Base-by-base conservation (phyloP, 148 eudicot genomes). In the Chenopodium suecicum region DNA sequence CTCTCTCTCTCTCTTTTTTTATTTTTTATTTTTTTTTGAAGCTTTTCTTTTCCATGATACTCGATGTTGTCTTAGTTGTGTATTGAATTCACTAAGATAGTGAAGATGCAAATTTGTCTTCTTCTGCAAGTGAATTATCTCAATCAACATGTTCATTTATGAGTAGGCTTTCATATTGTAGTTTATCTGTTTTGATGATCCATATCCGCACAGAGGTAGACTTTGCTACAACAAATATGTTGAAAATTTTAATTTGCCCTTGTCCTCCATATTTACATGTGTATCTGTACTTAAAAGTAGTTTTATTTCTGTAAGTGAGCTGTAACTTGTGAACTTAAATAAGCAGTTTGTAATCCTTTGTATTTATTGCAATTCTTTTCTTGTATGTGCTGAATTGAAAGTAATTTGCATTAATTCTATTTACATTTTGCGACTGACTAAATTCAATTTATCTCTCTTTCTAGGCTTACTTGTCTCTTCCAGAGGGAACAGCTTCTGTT, bases 401-500 rank as follows among this genome's bases (percentile, higher is more conserved):
- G 76, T 31, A 79, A 63, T 78, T 63, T 63, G 48, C 20, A 34
- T 78, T 7, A 58, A 37, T 27, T 66, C 14, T 25, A 7, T 46
- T 66, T 44, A 0, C 9, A 44, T 23, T 32, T 58, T 74, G 65
- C 79, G 23, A 78, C 74, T 74, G 74, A 80, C 81, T 66, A 69
- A 74, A 37, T 65, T 75, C 20, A 2, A 80, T 37, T 37, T 81
- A 31, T 77, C 37, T 77, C 9, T 82, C 25, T 77, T 77, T 81
- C 70, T 91, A 97, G 99, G 99, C 99, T 70, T 97, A 97, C 84
- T 90, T 97, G 82, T 94, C 99, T 83, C 95, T 97, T 85, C 99
- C 99, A 19, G 98, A 97, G 83, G 99, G 99, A 50, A 97, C 98
- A 85, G 99, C 99, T 85, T 97, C 99, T 77, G 98, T 94, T 60